These are phyloP conservation scores for Colletotrichum sidae DNA, from an alignment of 2,329 filamentous ascomycete genomes.

Conservation along the genomic window DNA sequence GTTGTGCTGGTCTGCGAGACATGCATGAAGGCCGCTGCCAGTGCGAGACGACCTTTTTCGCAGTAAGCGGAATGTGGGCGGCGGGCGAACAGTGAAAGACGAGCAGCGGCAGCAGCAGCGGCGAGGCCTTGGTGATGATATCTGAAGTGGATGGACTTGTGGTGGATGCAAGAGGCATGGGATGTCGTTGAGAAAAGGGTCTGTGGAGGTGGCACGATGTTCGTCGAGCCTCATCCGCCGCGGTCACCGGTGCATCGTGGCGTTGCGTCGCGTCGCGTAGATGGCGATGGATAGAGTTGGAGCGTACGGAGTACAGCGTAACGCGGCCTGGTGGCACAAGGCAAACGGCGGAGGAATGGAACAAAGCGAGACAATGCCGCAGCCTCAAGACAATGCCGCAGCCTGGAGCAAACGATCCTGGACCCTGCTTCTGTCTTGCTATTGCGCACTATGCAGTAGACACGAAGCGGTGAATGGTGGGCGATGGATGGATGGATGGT, in stretches of 20 bases:
- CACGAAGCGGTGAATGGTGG: too few species aligned
- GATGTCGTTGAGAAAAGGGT: background rate
- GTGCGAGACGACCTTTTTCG: background rate
- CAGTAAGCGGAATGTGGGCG: conserved; percentile 6
- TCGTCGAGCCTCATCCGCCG: background rate
- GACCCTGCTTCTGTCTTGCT: background rate
- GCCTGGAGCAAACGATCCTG: conserved; percentile 5
- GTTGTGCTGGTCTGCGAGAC: conserved; percentile 16
- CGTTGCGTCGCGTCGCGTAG: background rate
- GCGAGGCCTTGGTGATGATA: background rate
- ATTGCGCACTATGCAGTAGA: too few species aligned
- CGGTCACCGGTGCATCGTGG: background rate
- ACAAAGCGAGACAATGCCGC: conserved; percentile 1
- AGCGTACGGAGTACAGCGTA: background rate
- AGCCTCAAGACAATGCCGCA: background rate
- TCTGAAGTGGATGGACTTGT: too few species aligned
- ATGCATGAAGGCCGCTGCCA: conserved; percentile 19
- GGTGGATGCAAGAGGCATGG: conserved; percentile 6
- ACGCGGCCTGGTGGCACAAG: background rate
- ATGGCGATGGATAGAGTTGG: background rate
- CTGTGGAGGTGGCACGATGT: conserved; percentile 12
- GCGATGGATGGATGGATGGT: too few species aligned
- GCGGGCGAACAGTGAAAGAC: background rate
- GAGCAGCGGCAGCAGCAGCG: conserved; percentile 12
- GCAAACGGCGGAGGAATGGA: background rate